Evolutionary conservation across 208 protist genomes (phyloP).

Genomic region (Crithidia bombi): DNA sequence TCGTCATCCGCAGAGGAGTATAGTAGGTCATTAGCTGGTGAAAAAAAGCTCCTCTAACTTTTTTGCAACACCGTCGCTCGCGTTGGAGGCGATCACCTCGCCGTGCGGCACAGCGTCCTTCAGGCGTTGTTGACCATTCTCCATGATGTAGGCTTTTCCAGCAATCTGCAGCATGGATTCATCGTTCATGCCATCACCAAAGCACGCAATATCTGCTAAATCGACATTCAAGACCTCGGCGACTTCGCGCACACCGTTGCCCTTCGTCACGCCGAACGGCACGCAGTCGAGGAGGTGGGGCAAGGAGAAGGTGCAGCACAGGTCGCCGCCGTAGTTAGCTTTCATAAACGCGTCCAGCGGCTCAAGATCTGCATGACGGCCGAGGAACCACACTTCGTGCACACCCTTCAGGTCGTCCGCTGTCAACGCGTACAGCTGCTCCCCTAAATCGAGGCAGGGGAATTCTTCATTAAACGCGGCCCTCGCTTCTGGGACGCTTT

Average conservation of each 20-base stretch:
- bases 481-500: constrained; percentile 26
- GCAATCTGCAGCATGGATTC: constrained; percentile 57
- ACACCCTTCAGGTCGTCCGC: constrained; percentile 28
- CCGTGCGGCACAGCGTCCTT: constrained; percentile 41
- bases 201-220: constrained; percentile 50
- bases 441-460: constrained; percentile 7
- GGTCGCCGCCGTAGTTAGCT: constrained; percentile 14
- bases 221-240: constrained; percentile 39
- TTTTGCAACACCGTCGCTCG: constrained; percentile 72
- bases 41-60: constrained; percentile 72
- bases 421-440: constrained; percentile 27
- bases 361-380: constrained; percentile 19
- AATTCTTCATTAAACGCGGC: constrained; percentile 42
- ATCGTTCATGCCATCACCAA: constrained; percentile 83
- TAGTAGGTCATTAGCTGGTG: constrained; percentile 2
- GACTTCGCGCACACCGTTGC: constrained; percentile 58
- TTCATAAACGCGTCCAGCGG: constrained; percentile 20
- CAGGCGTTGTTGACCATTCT: constrained; percentile 43
- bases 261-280: constrained; percentile 50
- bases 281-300: constrained; percentile 46
- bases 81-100: constrained; percentile 58
- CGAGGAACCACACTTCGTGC: constrained; percentile 39
- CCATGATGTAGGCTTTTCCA: constrained; percentile 59
- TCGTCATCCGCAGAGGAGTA: too few species aligned
- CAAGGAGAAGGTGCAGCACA: constrained; percentile 36